These are phyloP conservation scores for Phellinidium pouzarii DNA, from an alignment of 1,284 basidiomycete species.

Conservation along the genomic window DNA sequence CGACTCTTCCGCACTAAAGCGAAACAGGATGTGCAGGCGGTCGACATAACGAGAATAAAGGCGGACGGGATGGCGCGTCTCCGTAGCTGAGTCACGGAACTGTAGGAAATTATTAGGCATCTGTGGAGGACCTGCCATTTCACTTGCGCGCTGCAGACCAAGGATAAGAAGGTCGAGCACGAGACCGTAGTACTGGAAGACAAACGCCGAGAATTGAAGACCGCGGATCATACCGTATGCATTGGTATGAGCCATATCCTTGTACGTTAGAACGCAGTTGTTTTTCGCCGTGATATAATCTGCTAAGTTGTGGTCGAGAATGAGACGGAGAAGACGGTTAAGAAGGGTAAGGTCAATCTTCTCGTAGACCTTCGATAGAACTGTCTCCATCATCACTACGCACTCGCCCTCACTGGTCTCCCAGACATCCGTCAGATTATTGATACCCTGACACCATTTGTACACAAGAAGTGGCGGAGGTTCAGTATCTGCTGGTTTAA, in stretches of 20 bases:
- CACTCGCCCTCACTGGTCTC: slow-evolving; percentile 95
- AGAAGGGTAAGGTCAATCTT: slow-evolving; percentile 94
- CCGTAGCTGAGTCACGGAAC: slow-evolving; percentile 87
- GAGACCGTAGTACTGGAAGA: slow-evolving; percentile 94
- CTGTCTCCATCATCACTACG: slow-evolving; percentile 96
- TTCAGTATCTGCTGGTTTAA: slow-evolving; percentile 94
- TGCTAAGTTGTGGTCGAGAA: slow-evolving; percentile 94
- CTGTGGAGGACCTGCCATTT: slow-evolving; percentile 94
- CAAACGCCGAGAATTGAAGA: slow-evolving; percentile 92
- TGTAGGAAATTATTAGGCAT: slow-evolving; percentile 97
- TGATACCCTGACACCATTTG: slow-evolving; percentile 95
- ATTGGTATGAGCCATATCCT: slow-evolving; percentile 91
- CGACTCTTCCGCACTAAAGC: slow-evolving; percentile 97
- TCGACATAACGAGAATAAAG: slow-evolving; percentile 95
- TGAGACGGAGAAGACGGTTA: slow-evolving; percentile 87
- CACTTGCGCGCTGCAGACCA: slow-evolving; percentile 89
- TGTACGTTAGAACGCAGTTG: slow-evolving; percentile 85
- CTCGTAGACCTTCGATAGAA: slow-evolving; percentile 92
- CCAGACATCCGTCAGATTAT: slow-evolving; percentile 92
- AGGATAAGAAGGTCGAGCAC: slow-evolving; percentile 90
- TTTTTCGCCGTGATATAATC: slow-evolving; percentile 99
- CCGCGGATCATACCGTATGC: slow-evolving; percentile 91
- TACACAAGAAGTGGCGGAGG: slow-evolving; percentile 94
- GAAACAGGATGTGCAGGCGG: slow-evolving; percentile 90
- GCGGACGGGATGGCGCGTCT: slow-evolving; percentile 90